Evolutionary conservation across 345 rosid species (phyloP).

Genomic region (Gossypium sturtianum): DNA sequence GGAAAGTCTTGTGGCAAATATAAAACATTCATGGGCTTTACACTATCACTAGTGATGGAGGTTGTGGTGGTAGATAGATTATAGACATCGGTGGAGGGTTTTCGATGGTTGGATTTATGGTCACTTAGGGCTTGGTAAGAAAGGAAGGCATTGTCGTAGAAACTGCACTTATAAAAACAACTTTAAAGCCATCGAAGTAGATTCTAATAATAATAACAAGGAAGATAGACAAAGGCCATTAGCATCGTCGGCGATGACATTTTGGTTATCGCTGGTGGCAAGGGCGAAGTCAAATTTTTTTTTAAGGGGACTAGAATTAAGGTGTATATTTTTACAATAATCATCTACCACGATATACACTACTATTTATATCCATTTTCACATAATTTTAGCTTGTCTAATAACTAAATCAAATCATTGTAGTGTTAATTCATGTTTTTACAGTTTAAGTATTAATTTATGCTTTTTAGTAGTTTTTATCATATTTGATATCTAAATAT

Average conservation of each 20-base stretch:
- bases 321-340: no score
- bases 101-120: constrained; percentile 92
- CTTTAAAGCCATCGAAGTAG: constrained; percentile 21
- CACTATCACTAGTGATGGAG: constrained; percentile 13
- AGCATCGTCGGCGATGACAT: background rate
- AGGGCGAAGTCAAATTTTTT: no score
- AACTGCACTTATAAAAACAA: constrained; percentile 56
- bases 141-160: constrained; percentile 64
- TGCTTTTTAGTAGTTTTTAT: no score
- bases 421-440: no score
- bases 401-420: no score
- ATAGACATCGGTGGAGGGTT: constrained; percentile 23
- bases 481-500: no score
- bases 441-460: no score
- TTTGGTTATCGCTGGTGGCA: no score
- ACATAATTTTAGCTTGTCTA: no score
- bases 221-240: background rate
- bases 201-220: background rate
- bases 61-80: background rate
- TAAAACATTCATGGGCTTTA: constrained; percentile 79
- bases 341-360: no score
- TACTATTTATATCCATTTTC: no score
- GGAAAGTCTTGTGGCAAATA: constrained; percentile 67
- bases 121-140: constrained; percentile 95
- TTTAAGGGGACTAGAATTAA: no score